Conservation (phyloP, 2,329 filamentous ascomycete species). For the Diplodia seriata region DNA sequence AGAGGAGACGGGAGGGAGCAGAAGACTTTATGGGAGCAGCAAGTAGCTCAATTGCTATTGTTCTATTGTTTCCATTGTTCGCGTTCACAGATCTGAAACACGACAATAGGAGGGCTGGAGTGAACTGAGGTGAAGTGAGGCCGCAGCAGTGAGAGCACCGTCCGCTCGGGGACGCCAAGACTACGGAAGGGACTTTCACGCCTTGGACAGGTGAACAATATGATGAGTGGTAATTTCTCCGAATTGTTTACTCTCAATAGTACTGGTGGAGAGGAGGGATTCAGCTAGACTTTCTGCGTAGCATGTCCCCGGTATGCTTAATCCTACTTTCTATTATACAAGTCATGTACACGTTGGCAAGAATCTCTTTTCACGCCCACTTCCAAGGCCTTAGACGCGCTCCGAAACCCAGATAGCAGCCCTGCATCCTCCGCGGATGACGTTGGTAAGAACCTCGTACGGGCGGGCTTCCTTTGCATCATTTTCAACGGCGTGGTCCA, state of each 20-base stretch:
- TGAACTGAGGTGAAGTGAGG: conserved; percentile 4
- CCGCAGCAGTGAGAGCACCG: background rate
- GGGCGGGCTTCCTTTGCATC: conserved; percentile 89
- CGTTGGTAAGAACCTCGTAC: conserved; percentile 84
- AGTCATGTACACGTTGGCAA: background rate
- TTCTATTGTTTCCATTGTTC: background rate
- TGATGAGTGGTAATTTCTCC: background rate
- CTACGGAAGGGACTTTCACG: background rate
- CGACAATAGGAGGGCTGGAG: background rate
- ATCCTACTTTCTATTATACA: background rate
- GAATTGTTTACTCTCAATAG: background rate
- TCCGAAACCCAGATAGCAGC: conserved; percentile 93
- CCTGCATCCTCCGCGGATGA: conserved; percentile 88
- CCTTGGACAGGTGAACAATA: background rate
- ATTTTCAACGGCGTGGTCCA: conserved; percentile 93
- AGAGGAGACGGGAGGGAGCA: too few species aligned
- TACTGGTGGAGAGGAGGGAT: background rate
- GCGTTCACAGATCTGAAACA: background rate
- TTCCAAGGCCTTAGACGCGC: conserved; percentile 59
- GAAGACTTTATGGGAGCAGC: background rate
- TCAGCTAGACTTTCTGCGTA: background rate
- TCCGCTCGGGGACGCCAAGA: background rate
- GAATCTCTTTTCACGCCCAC: background rate
- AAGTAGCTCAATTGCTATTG: background rate
- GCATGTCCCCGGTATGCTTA: background rate